Conservation (phyloP, 1,284 basidiomycete species). For the Puccinia novopanici region DNA sequence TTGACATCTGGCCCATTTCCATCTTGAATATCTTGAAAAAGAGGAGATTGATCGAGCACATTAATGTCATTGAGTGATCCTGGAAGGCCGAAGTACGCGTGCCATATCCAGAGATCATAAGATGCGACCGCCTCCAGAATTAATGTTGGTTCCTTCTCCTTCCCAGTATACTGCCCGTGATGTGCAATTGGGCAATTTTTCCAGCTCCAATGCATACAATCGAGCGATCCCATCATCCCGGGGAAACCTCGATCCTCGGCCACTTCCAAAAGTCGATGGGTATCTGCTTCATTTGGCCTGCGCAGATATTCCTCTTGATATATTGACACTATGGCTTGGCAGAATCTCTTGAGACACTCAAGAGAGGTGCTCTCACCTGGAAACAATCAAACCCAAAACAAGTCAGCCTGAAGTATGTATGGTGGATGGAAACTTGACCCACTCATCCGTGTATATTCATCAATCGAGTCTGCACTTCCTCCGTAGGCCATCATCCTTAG, state of each 20-base stretch:
- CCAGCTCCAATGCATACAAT: conserved; percentile 9
- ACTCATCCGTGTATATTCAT: conserved; percentile 7
- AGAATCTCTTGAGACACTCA: too few species aligned
- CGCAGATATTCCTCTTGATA: background rate
- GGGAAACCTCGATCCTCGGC: background rate
- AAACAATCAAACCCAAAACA: background rate
- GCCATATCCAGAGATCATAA: conserved; percentile 18
- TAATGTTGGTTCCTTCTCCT: conserved; percentile 22
- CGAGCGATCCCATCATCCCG: background rate
- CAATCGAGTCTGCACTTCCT: background rate
- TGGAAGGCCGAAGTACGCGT: too few species aligned
- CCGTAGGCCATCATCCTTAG: conserved; percentile 31
- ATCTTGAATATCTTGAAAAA: conserved; percentile 4
- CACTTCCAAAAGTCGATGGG: background rate
- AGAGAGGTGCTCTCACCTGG: background rate
- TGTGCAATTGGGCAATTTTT: conserved; percentile 5
- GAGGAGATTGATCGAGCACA: background rate
- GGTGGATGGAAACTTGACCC: background rate
- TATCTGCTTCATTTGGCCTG: background rate
- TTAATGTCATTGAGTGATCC: conserved; percentile 17
- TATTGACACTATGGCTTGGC: background rate
- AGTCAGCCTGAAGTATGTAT: background rate
- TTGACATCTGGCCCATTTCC: background rate
- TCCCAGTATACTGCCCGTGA: background rate
- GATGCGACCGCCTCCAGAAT: conserved; percentile 20